These are phyloP conservation scores for Xylariaceae sp. DNA, from an alignment of 2,329 filamentous ascomycete genomes.

Conservation along the genomic window DNA sequence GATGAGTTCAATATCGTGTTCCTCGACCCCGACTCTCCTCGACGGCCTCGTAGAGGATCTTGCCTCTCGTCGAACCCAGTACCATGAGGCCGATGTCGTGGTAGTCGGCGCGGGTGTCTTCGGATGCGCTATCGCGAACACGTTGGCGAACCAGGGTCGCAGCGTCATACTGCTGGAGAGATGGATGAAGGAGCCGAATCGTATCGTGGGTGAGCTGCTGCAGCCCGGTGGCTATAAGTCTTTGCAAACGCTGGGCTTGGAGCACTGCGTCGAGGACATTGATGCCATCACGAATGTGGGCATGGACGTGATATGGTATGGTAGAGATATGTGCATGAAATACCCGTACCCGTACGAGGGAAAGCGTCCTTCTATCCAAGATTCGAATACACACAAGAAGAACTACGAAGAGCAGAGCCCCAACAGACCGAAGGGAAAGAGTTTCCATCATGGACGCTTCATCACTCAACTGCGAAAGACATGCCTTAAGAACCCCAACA, in stretches of 20 bases:
- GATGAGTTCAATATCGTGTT: conserved; percentile 16
- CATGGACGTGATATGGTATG: conserved; percentile 82
- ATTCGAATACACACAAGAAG: conserved; percentile 28
- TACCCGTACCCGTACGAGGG: conserved; percentile 62
- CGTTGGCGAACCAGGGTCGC: conserved; percentile 81
- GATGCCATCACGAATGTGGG: conserved; percentile 78
- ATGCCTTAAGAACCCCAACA: conserved; percentile 70
- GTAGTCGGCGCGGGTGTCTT: conserved; percentile 89
- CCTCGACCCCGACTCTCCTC: conserved; percentile 13
- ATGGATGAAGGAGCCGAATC: conserved; percentile 85
- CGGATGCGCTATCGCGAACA: conserved; percentile 78
- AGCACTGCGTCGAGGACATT: conserved; percentile 79
- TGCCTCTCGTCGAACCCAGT: conserved; percentile 44
- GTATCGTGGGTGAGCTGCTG: conserved; percentile 91
- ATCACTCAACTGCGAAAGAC: conserved; percentile 74
- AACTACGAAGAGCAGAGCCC: conserved; percentile 27
- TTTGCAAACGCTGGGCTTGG: conserved; percentile 72
- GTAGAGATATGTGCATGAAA: conserved; percentile 65
- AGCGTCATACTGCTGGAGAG: conserved; percentile 86
- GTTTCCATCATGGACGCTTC: conserved; percentile 93
- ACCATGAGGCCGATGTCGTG: conserved; percentile 74
- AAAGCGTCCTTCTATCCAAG: conserved; percentile 13
- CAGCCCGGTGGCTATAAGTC: conserved; percentile 87
- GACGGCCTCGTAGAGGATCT: conserved; percentile 39
- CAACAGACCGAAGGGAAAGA: conserved; percentile 61